A percentile compares a stretch with the other conserved stretches of the same genome.
These are phyloP conservation scores for Hypsizygus ulmarius DNA, from an alignment of 1,284 basidiomycete species.

Conservation along the genomic window DNA sequence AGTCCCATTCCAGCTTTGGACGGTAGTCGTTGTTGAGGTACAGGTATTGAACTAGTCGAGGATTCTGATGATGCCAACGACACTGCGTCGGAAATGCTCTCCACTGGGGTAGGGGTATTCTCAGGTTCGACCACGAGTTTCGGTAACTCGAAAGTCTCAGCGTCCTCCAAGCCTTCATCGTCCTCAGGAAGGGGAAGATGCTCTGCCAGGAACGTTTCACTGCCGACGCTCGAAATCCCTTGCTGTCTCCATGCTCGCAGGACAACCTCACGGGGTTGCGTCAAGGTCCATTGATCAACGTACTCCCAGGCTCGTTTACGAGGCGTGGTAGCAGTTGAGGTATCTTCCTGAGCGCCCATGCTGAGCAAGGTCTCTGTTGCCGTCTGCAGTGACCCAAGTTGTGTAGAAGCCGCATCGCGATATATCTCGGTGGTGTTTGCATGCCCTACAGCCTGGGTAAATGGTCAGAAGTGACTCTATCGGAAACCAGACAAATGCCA, in stretches of 20 bases:
- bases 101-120: constrained; percentile 11
- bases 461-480: constrained; percentile 1
- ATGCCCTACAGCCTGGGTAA: constrained; percentile 39
- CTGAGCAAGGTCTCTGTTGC: constrained; percentile 51
- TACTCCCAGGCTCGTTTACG: constrained; percentile 69
- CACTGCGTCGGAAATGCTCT: not conserved
- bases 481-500: constrained; percentile 19
- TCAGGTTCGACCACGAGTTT: constrained; percentile 13
- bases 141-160: not conserved
- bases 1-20: constrained; percentile 1
- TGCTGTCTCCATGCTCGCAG: constrained; percentile 48
- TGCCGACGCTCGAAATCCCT: constrained; percentile 27
- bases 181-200: constrained; percentile 32
- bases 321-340: constrained; percentile 67
- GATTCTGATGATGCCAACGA: constrained; percentile 1
- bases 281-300: constrained; percentile 66
- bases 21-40: constrained; percentile 6
- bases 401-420: constrained; percentile 35
- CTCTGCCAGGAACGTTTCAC: constrained; percentile 35
- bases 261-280: constrained; percentile 56
- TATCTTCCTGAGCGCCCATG: constrained; percentile 60
- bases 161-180: constrained; percentile 10
- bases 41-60: constrained; percentile 6
- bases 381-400: constrained; percentile 48
- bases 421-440: constrained; percentile 40